Base-by-base conservation (phyloP, 768 basidiomycete genomes). In the Leccinum fibrillosum region DNA sequence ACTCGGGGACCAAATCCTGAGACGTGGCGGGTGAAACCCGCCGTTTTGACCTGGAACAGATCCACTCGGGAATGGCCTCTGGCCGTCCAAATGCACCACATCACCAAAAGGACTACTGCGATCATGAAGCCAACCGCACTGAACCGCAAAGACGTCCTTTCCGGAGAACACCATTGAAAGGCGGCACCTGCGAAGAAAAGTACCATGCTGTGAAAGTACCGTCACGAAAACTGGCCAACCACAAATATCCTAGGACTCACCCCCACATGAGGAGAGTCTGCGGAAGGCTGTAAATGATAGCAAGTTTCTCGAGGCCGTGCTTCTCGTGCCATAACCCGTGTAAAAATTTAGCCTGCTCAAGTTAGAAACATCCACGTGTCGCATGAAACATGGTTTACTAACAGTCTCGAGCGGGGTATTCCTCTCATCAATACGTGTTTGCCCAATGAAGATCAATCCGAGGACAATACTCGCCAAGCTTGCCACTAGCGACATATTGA, bases 191-290 rank as follows among this genome's bases (percentile, higher is more conserved):
- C 61, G 28, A 60, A 65, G 61, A 74, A 73, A 35, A 73, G 54
- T 7, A 67, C 11, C 64, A 73, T 71, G 12, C 72, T 74, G 8
- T 12, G 11, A 32, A 37, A 28, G 2, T 26, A 19, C 15, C 21
- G 9, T 63, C 12, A 65, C 23, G 17, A 15, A 21, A 55, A 52
- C 4, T 2, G n/a, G 6, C 39, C 17, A 5, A n/a, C 9, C 23
- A 30, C 3, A n/a, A 35, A 0, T 34, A n/a, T 6, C 28, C 26
- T 26, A 25, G 21, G 13, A 77, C 83, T 70, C 62, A 84, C 84
- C 77, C 78, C 83, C 83, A 86, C 74, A 85, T 78, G 42, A 86
- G 72, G n/a, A 85, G 68, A 2, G 81, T 79, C 54, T 82, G 80
- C 0, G 84, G 84, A 10, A 86, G 62, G 58, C 80, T 80, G 57